These are phyloP conservation scores for Xerocomellus chrysenteron DNA, from an alignment of 768 basidiomycete genomes.

Conservation along the genomic window DNA sequence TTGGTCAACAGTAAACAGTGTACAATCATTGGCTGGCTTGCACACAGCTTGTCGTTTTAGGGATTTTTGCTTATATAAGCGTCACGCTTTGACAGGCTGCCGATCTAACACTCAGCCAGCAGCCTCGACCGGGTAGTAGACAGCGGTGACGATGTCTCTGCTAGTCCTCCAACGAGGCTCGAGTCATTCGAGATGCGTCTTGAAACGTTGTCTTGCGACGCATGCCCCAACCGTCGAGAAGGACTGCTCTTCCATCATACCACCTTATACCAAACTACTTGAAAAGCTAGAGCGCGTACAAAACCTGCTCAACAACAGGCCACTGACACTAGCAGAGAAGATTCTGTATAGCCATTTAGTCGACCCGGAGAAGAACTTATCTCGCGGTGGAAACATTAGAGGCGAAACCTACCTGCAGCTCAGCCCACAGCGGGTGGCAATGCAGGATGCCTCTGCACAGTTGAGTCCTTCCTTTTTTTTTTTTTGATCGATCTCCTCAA, in stretches of 20 bases:
- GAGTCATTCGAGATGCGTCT: conserved; percentile 17
- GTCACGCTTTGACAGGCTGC: too few relatives aligned
- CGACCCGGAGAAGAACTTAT: conserved; percentile 71
- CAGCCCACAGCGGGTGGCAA: conserved; percentile 89
- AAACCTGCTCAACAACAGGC: conserved; percentile 63
- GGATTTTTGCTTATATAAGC: too few relatives aligned
- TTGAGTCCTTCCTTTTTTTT: conserved; percentile 41
- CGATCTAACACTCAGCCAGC: too few relatives aligned
- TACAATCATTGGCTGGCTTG: too few relatives aligned
- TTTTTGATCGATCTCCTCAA: conserved; percentile 11
- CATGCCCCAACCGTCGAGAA: conserved; percentile 46
- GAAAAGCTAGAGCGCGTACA: conserved; percentile 71
- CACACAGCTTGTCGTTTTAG: too few relatives aligned
- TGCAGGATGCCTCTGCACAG: conserved; percentile 95
- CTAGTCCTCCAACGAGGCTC: conserved; percentile 19
- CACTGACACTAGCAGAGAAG: conserved; percentile 95
- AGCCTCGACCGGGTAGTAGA: neutral
- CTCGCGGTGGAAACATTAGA: conserved; percentile 64
- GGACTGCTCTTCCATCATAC: conserved; percentile 74
- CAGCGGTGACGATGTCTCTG: conserved; percentile 19
- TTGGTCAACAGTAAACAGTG: too few relatives aligned
- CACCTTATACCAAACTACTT: conserved; percentile 75
- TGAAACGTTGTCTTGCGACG: conserved; percentile 37
- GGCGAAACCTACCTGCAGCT: conserved; percentile 91
- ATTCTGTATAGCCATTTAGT: conserved; percentile 91